Evolutionary conservation across 2,329 filamentous ascomycete species (phyloP).

Genomic region (Aspergillus novoparasiticus): DNA sequence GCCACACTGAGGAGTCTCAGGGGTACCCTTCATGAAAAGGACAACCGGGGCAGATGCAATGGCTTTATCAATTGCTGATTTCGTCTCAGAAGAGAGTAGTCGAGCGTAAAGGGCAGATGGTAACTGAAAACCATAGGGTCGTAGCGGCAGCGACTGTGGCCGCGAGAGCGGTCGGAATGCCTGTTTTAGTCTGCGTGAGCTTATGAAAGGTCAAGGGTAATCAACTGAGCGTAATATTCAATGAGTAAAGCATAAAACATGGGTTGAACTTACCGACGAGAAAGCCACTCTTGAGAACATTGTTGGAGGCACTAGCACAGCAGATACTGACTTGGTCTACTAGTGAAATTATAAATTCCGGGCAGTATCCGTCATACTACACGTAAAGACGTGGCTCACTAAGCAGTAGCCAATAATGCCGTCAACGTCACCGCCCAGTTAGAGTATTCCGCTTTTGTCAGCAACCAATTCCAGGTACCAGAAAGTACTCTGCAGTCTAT

Average conservation of each 20-base stretch:
- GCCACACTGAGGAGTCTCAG: constrained; percentile 92
- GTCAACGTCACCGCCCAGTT: background rate
- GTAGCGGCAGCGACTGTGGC: constrained; percentile 26
- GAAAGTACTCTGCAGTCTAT: too few relatives aligned
- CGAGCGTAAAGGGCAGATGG: constrained; percentile 50
- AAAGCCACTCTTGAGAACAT: constrained; percentile 1
- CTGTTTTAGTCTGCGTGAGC: constrained; percentile 17
- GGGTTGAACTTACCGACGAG: constrained; percentile 21
- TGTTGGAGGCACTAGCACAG: background rate
- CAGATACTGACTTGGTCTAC: background rate
- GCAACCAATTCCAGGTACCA: background rate
- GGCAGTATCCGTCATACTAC: background rate
- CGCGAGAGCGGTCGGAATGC: constrained; percentile 34
- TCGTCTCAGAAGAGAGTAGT: constrained; percentile 78
- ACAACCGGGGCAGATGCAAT: constrained; percentile 87
- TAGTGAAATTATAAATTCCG: background rate
- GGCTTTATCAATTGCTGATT: constrained; percentile 84
- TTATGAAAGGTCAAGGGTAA: background rate
- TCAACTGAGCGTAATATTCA: background rate
- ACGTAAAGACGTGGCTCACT: background rate
- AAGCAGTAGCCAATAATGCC: background rate
- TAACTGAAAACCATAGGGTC: constrained; percentile 39
- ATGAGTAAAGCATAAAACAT: background rate
- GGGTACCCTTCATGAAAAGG: constrained; percentile 99
- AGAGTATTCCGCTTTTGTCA: background rate